Percentiles rank a stretch among this genome's conserved stretches.
Evolutionary conservation across 257 asterid genomes (phyloP).

Genomic region (Solanum neorickii): DNA sequence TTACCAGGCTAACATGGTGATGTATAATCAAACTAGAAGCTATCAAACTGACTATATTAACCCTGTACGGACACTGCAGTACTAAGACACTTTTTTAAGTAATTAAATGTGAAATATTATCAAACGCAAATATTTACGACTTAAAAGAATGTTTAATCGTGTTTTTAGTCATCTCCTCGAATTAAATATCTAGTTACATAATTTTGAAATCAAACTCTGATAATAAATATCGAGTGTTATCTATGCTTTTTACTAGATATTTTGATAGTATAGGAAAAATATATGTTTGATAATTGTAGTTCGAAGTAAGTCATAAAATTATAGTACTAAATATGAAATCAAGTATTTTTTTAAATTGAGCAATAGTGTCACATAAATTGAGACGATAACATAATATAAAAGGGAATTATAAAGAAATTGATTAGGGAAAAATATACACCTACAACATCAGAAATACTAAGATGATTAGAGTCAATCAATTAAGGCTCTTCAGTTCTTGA

Average conservation of each 20-base stretch:
- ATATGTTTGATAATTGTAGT: too few relatives aligned
- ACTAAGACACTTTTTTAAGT: neutral
- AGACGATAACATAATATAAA: neutral
- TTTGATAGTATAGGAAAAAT: too few relatives aligned
- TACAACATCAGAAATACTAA: neutral
- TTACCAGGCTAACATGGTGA: neutral
- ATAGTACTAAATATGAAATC: neutral
- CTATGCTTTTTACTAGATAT: too few relatives aligned
- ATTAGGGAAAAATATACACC: neutral
- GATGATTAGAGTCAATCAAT: neutral
- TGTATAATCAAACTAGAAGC: neutral
- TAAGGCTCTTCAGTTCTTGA: neutral
- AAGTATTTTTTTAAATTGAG: neutral
- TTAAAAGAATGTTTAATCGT: too few relatives aligned
- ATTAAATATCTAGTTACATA: neutral
- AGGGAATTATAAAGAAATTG: neutral
- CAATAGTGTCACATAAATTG: neutral
- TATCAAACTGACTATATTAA: neutral
- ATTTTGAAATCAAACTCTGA: neutral
- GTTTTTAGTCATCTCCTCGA: neutral
- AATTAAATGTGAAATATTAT: neutral
- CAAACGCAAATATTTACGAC: neutral
- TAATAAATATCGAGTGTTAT: neutral
- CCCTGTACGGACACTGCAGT: neutral
- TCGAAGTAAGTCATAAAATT: neutral